Base-by-base conservation (phyloP, 495 filamentous ascomycete species). In the Annulohypoxylon bovei region DNA sequence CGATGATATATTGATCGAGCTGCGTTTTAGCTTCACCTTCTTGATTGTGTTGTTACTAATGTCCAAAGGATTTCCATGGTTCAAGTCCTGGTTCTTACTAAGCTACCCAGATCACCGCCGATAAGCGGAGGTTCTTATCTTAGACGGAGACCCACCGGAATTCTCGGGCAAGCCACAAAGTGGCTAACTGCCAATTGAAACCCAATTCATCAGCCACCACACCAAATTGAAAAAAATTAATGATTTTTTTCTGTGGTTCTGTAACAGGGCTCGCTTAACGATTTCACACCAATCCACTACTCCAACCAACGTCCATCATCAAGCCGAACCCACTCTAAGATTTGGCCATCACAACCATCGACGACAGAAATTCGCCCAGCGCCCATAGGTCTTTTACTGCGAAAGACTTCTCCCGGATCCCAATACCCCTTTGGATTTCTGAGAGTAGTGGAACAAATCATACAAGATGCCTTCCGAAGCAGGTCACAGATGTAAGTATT, bases 381-480 rank as follows among this genome's bases (percentile, higher is more conserved):
- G 67, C 52, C 75, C 70, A 75, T 65, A 72, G 61, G 70, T 68
- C 65, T 72, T 72, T 50, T 72, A 52, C 58, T 22, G 33, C 46
- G 25, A 65, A 72, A 72, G 65, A 72, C 70, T 60, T 57, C 60
- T 68, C 64, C 65, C 64, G 59, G 63, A 62, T 64, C 65, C 70
- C 73, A 72, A 50, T 42, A 70, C 55, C 64, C 35, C 49, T 55
- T 66, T 67, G 67, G 73, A 77, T 67, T 56, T 70, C 68, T 76
- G 74, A 81, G 78, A 77, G 75, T 59, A 70, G 74, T 76, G 70
- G 53, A 69, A 72, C 67, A 77, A 68, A 72, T 62, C 65, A 77
- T 83, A 83, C 89, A 92, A 86, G 81, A 94, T 94, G 91, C 87
- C 89, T 89, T 88, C 89, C 77, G 90, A 91, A 89, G 83, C 89